phyloP scores from a whole-genome alignment of 305 asterid species.

The Solanum hybrid region DNA sequence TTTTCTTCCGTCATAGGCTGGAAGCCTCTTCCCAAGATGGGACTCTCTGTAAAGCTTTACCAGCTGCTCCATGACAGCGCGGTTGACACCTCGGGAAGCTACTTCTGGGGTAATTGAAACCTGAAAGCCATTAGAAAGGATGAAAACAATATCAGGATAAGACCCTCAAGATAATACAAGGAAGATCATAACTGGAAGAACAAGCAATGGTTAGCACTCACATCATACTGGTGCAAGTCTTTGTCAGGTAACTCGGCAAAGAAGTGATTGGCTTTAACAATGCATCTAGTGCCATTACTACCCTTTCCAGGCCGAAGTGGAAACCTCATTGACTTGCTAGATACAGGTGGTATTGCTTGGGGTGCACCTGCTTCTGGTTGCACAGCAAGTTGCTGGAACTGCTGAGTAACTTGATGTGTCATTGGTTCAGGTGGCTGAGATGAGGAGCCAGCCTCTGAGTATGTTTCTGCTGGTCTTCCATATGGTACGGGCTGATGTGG shows the following conservation, averaged over 20 bases:
- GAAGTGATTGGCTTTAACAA: slow-evolving; percentile 92
- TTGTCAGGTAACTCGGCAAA: slow-evolving; percentile 83
- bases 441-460: slow-evolving; percentile 48
- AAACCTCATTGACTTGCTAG: slow-evolving; percentile 77
- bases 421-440: slow-evolving; percentile 41
- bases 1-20: slow-evolving; percentile 93
- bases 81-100: slow-evolving; percentile 61
- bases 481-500: slow-evolving; percentile 31
- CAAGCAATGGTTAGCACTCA: slow-evolving; percentile 19
- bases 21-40: slow-evolving; percentile 75
- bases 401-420: slow-evolving; percentile 20
- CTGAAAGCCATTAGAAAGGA: slow-evolving; percentile 21
- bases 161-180: background rate
- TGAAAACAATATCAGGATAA: background rate
- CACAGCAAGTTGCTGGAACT: slow-evolving; percentile 34
- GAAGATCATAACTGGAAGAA: background rate
- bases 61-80: slow-evolving; percentile 79
- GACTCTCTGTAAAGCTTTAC: slow-evolving; percentile 63
- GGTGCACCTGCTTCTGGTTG: slow-evolving; percentile 38
- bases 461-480: slow-evolving; percentile 31
- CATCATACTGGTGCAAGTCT: slow-evolving; percentile 92
- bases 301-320: slow-evolving; percentile 92
- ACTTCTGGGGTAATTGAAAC: slow-evolving; percentile 81
- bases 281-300: slow-evolving; percentile 44
- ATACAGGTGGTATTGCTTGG: slow-evolving; percentile 59